These are phyloP conservation scores for Fusarium papillatum DNA, from an alignment of 2,329 filamentous ascomycete genomes.

Conservation along the genomic window DNA sequence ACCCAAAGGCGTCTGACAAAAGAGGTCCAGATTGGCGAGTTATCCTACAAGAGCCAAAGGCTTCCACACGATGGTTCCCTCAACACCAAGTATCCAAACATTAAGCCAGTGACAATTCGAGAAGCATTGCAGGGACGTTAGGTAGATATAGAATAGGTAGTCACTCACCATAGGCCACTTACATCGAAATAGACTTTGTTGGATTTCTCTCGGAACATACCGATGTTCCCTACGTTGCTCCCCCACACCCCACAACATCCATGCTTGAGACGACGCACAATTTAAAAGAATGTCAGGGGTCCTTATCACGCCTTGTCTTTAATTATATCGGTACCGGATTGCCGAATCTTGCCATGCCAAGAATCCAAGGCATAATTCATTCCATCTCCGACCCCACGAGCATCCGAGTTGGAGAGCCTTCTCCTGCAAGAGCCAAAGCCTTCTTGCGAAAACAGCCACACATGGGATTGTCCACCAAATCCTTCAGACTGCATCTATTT, in stretches of 20 bases:
- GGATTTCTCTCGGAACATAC: background rate
- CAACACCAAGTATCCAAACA: background rate
- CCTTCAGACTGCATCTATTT: background rate
- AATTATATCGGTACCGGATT: background rate
- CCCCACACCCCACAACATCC: background rate
- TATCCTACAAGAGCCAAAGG: no score
- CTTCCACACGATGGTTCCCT: no score
- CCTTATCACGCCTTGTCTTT: background rate
- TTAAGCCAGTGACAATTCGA: background rate
- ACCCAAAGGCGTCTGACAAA: no score
- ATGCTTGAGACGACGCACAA: background rate
- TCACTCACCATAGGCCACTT: background rate
- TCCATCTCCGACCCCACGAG: background rate
- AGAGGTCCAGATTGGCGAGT: no score
- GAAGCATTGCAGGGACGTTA: background rate
- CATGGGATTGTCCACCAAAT: background rate
- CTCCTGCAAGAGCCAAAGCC: background rate
- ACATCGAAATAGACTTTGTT: background rate
- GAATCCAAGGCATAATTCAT: background rate
- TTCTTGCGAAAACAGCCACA: background rate
- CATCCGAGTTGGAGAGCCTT: background rate
- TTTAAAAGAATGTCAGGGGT: background rate
- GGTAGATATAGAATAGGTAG: background rate
- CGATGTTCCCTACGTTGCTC: background rate
- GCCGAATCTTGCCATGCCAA: background rate